Evolutionary conservation across 495 filamentous ascomycete genomes (phyloP), one percentile per base, ranked within the genome.

Genomic region (Immersiella caudata): DNA sequence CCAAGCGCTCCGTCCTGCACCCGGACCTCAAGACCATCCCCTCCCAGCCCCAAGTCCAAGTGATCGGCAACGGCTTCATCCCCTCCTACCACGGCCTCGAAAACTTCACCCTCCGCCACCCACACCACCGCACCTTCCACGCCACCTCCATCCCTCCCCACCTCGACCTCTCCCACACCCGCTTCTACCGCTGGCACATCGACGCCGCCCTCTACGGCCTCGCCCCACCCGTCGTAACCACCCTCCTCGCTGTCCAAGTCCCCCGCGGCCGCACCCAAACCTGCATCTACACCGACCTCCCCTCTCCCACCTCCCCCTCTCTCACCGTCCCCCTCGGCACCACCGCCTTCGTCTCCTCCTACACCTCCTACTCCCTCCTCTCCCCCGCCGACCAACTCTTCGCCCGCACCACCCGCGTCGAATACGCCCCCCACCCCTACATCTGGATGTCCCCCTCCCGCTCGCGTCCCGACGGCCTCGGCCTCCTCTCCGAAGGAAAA

Each of bases 141-240:
- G 85, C 87, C 54, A 82, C 86, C 46, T 71, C 82, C 50, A 86
- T 93, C 68, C 83, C 88, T 12, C 82, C 80, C 20, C 82, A 84
- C 3, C 86, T 90, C 56, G 89, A 92, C 68, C 80, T 89, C 25
- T 83, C 85, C 52, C 86, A 82, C 74, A 92, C 90, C 6, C 86
- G 89, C 25, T 93, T 91, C 76, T 92, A 90, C 75, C 81, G 90
- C 36, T 93, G 90, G 90, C 90, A 93, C 71, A 91, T 93, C 64
- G 90, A 93, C 73, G 90, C 90, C 11, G 89, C 90, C 7, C 79
- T 92, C 3, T 93, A 93, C 73, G 90, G 85, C 14, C 81, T 91
- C 20, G 85, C 90, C 35, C 89, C 90, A 2, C 88, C 90, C 2
- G 79, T 86, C 33, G 89, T 89, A 9, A 93, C 90, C 0, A 87